These are phyloP conservation scores for Sporisorium sorghi DNA, from an alignment of 1,284 basidiomycete genomes.

Conservation along the genomic window DNA sequence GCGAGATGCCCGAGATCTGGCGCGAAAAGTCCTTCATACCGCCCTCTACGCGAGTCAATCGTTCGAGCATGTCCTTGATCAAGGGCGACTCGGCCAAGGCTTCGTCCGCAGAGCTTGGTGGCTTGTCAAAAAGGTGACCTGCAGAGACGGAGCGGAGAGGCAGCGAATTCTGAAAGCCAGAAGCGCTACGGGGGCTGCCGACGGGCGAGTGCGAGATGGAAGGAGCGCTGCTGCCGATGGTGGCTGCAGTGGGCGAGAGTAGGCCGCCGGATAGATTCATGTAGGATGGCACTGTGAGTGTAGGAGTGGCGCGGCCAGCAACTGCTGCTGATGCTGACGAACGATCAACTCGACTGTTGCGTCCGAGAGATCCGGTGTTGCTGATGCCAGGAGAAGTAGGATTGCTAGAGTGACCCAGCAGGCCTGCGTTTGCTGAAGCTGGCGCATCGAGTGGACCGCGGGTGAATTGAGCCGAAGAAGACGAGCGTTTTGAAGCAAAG, in stretches of 20 bases:
- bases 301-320: slow-evolving; percentile 34
- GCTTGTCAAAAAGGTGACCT: slow-evolving; percentile 30
- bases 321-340: slow-evolving; percentile 2
- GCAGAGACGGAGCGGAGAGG: slow-evolving; percentile 36
- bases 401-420: slow-evolving; percentile 10
- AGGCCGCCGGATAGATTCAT: slow-evolving; percentile 48
- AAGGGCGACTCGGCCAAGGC: slow-evolving; percentile 62
- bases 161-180: slow-evolving; percentile 21
- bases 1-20: slow-evolving; percentile 79
- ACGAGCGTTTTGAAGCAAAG: slow-evolving; percentile 17
- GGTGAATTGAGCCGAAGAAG: slow-evolving; percentile 19
- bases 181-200: slow-evolving; percentile 32
- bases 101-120: slow-evolving; percentile 18
- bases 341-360: slow-evolving; percentile 7
- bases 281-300: slow-evolving; percentile 31
- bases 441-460: slow-evolving; percentile 17
- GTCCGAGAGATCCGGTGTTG: slow-evolving; percentile 12
- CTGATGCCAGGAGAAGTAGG: slow-evolving; percentile 15
- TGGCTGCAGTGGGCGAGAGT: slow-evolving; percentile 53
- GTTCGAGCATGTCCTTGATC: slow-evolving; percentile 80
- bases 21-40: slow-evolving; percentile 79
- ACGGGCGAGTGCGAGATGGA: slow-evolving; percentile 31
- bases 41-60: slow-evolving; percentile 79
- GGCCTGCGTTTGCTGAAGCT: not conserved
- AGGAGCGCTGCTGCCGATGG: slow-evolving; percentile 30